These are phyloP conservation scores for Senna siamea DNA, from an alignment of 306 rosid genomes.

Conservation along the genomic window DNA sequence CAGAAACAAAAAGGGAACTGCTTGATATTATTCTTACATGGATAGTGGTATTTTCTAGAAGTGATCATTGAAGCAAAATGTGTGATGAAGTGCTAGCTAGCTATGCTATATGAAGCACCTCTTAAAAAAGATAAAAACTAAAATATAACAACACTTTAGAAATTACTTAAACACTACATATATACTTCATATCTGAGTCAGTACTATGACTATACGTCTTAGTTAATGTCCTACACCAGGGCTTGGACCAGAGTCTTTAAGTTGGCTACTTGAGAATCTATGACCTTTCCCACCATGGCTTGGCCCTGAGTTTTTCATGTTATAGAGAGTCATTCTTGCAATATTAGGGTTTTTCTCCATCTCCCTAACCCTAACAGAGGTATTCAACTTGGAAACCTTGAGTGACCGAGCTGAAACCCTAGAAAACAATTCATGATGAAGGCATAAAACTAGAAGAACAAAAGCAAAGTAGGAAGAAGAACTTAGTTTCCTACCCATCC, in stretches of 20 bases:
- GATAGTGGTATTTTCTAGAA: neutral
- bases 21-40: neutral
- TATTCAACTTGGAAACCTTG: conserved; percentile 1
- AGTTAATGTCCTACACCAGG: conserved; percentile 42
- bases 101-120: too few relatives aligned
- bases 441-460: conserved; percentile 35
- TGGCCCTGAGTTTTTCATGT: conserved; percentile 56
- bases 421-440: conserved; percentile 17
- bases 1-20: neutral
- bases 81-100: too few relatives aligned
- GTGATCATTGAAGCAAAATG: neutral
- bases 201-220: too few relatives aligned
- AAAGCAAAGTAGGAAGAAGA: neutral
- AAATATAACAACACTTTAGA: too few relatives aligned
- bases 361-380: neutral
- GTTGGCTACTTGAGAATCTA: neutral
- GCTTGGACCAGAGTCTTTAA: conserved; percentile 46
- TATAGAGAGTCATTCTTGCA: conserved; percentile 32
- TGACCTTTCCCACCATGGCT: conserved; percentile 59
- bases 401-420: conserved; percentile 40
- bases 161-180: too few relatives aligned
- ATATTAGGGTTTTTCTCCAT: neutral
- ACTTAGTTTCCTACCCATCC: conserved; percentile 37
- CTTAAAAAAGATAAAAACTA: too few relatives aligned
- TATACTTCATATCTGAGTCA: neutral